Base-by-base conservation (phyloP, 306 rosid genomes). In the Lupinus albus region DNA sequence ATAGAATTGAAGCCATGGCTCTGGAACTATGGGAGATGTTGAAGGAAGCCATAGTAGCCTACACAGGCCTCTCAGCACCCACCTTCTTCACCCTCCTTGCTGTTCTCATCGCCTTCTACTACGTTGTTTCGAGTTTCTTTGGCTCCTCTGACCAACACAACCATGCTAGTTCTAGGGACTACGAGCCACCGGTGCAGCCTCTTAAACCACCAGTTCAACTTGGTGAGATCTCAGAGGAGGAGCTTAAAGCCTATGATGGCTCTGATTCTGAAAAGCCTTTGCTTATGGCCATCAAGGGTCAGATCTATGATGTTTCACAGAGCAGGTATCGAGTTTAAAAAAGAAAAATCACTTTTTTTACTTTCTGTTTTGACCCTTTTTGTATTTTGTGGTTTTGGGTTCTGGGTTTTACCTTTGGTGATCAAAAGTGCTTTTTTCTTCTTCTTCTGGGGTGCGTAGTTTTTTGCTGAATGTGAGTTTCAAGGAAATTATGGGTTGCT, bases 221-320 rank as follows among this genome's bases (percentile, higher is more conserved):
- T 53, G 98, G 98, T 8, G 98, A 93, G 83, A 39, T 93, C 67
- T 67, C 89, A 1, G 91, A 74, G 64, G 94, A 93, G 0, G 96
- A 89, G 9, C 80, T 93, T 51, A 83, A 81, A 53, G 80, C 72
- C 38, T 93, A 86, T 63, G 96, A 89, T 35, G 98, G 97, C 49
- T 25, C 92, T 45, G 93, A 89, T 61, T 20, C 91, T 5, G 36
- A 66, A 9, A 89, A 93, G 76, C 96, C 97, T 13, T 63, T 93
- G 60, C 98, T 93, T 55, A 89, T 93, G 96, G 98, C 97, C 41
- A 86, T 93, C 80, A 89, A 93, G 91, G 83, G 94, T 42, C 96
- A 89, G 98, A 93, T 93, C 97, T 93, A 93, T 61, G 98, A 93
- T 77, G 97, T 93, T 16, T 84, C 98, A 1, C 96, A 80, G 72